Evolutionary conservation across 2,329 filamentous ascomycete species (phyloP), one percentile per base, ranked within the genome.

Genomic region (Diplocarpon rosae): DNA sequence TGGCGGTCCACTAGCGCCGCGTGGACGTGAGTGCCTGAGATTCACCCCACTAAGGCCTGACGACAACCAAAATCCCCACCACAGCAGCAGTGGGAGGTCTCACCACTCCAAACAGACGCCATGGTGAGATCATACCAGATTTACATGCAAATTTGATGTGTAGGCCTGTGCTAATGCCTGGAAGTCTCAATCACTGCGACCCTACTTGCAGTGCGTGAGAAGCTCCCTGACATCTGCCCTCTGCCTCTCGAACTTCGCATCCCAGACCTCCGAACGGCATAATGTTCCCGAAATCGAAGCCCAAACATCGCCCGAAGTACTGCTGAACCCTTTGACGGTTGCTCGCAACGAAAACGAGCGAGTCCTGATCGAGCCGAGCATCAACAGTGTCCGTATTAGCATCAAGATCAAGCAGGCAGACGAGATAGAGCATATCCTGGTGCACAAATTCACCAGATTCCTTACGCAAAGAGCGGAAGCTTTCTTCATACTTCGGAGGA

Each of bases 371-470:
- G 90, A 96, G 70, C 89, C 92, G 43, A 92, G 85, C 65, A 83
- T 96, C 69, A 98, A 98, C 75, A 93, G 85, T 56, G 85, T 98
- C 56, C 83, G 92, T 57, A 85, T 98, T 61, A 95, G 87, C 75
- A 94, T 98, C 70, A 87, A 90, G 73, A 95, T 98, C 67, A 98
- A 98, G 71, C 92, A 98, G 72, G 92, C 92, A 51, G 92, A 98
- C 66, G 92, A 98, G 70, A 98, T 96, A 60, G 92, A 98, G 67
- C 79, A 93, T 64, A 96, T 98, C 53, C 71, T 98, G 50, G 92
- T 98, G 53, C 92, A 96, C 71, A 98, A 98, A 69, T 96, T 98
- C 62, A 95, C 89, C 33, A 77, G 92, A 45, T 98, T 98, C 73
- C 69, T 98, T 68, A 95, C 87, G 32, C 90, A 95, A 69, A 75